Percentiles rank a stretch among this genome's conserved stretches.
Evolutionary conservation across 345 rosid species (phyloP).

Genomic region (Balakata baccata): DNA sequence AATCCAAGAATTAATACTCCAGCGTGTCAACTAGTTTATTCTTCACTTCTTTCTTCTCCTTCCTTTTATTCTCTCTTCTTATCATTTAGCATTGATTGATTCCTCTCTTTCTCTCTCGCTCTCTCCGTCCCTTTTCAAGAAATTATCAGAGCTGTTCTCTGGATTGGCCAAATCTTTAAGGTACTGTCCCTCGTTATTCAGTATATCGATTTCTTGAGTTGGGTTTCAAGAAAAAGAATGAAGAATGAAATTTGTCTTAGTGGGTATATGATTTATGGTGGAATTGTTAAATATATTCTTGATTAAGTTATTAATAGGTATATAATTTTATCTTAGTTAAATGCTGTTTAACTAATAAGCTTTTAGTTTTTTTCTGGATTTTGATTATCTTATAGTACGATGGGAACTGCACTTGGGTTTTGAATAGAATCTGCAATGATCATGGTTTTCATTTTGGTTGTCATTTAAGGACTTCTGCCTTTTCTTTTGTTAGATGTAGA

Average conservation of each 20-base stretch:
- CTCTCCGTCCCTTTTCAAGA: background rate
- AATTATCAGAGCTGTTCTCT: slow-evolving; percentile 5
- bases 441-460: too few species aligned
- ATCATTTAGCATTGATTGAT: background rate
- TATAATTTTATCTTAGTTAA: background rate
- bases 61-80: background rate
- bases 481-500: too few species aligned
- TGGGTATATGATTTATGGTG: background rate
- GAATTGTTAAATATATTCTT: background rate
- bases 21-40: slow-evolving; percentile 26
- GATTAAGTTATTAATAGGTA: background rate
- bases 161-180: slow-evolving; percentile 4
- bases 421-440: too few species aligned
- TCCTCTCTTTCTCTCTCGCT: background rate
- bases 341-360: background rate
- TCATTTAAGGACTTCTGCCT: background rate
- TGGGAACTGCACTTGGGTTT: too few species aligned
- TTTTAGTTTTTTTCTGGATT: background rate
- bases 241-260: slow-evolving; percentile 13
- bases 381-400: background rate
- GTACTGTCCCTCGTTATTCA: slow-evolving; percentile 3
- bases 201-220: background rate
- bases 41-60: slow-evolving; percentile 23
- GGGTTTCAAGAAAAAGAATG: background rate
- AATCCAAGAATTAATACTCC: background rate